A percentile compares a stretch with the other conserved stretches of the same genome.
Evolutionary conservation across 306 rosid genomes (phyloP).

Genomic region (Pueraria montana): DNA sequence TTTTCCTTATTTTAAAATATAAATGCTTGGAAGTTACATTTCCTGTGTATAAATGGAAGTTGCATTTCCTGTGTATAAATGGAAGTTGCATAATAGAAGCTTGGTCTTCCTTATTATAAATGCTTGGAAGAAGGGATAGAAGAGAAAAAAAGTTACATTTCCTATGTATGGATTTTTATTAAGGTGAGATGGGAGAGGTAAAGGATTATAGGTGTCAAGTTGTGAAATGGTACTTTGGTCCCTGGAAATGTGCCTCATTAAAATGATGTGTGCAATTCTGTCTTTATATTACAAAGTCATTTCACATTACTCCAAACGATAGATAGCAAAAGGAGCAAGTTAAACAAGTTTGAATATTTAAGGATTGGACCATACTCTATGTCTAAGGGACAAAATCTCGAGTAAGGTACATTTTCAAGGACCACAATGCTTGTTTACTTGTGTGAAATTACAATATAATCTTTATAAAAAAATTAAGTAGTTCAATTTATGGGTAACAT

Average conservation of each 20-base stretch:
- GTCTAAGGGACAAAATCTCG: background rate
- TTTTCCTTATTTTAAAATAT: background rate
- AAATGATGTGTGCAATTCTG: background rate
- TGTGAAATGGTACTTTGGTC: constrained; percentile 21
- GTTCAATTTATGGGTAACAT: constrained; percentile 17
- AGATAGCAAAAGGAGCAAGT: constrained; percentile 4
- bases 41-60: too few species aligned
- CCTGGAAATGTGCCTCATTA: background rate
- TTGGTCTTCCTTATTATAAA: background rate
- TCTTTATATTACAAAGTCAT: constrained; percentile 12
- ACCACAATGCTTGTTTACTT: constrained; percentile 33
- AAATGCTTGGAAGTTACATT: background rate
- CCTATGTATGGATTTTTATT: constrained; percentile 1
- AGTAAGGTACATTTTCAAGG: constrained; percentile 8
- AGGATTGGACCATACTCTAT: too few species aligned
- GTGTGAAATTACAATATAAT: background rate
- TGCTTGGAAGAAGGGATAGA: background rate
- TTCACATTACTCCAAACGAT: background rate
- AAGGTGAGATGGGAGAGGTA: constrained; percentile 14
- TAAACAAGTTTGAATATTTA: background rate
- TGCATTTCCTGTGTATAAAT: too few species aligned
- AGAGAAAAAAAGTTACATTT: constrained; percentile 6
- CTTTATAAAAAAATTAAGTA: background rate
- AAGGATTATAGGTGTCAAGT: constrained; percentile 2
- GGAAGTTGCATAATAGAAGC: background rate